Conservation (phyloP, 768 basidiomycete species). For the Leccinum subgranulosum region DNA sequence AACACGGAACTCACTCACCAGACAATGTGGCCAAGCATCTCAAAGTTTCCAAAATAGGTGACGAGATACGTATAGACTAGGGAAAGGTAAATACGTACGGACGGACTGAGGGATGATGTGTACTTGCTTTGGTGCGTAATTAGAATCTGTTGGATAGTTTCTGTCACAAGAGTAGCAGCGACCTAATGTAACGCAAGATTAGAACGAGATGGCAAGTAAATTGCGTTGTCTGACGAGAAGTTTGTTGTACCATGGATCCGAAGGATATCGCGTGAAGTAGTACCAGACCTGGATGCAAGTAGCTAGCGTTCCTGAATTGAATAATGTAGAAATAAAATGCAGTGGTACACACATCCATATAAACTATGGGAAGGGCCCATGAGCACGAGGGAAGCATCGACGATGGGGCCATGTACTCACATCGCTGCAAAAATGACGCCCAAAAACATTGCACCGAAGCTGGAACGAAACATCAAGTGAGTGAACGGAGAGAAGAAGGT, state of each 20-base stretch:
- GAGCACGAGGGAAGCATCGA: neutral
- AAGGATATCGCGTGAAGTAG: conserved; percentile 48
- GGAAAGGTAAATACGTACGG: neutral
- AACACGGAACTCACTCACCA: conserved; percentile 35
- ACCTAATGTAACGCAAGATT: conserved; percentile 37
- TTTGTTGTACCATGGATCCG: conserved; percentile 48
- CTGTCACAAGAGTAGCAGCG: conserved; percentile 43
- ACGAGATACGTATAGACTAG: conserved; percentile 49
- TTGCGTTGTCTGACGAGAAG: conserved; percentile 35
- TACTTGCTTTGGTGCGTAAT: conserved; percentile 49
- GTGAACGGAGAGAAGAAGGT: neutral
- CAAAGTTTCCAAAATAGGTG: conserved; percentile 35
- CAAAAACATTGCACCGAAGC: conserved; percentile 48
- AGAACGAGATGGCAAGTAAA: neutral
- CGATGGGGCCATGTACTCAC: conserved; percentile 34
- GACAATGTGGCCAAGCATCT: conserved; percentile 33
- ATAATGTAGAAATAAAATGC: neutral
- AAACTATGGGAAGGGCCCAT: conserved; percentile 33
- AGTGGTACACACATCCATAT: conserved; percentile 43
- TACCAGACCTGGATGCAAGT: conserved; percentile 54
- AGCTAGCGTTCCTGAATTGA: conserved; percentile 35
- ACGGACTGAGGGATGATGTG: neutral
- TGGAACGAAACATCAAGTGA: conserved; percentile 17
- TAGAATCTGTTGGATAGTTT: conserved; percentile 51
- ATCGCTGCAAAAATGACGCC: conserved; percentile 46